These are phyloP conservation scores for Daldinia bambusicola DNA, from an alignment of 495 filamentous ascomycete genomes.

Conservation along the genomic window DNA sequence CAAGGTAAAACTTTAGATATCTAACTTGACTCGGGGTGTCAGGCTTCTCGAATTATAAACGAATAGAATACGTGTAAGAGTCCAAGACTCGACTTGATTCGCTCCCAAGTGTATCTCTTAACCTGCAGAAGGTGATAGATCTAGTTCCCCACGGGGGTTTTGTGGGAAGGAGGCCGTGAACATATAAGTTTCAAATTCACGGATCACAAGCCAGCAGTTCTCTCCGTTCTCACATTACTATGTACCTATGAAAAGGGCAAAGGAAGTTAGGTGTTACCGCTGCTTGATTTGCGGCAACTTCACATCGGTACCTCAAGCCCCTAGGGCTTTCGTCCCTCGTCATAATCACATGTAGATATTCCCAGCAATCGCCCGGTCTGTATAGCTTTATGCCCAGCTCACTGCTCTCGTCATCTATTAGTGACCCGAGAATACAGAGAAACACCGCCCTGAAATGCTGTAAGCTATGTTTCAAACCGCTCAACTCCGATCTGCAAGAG, in stretches of 20 bases:
- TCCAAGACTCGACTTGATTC: background rate
- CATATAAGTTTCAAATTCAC: background rate
- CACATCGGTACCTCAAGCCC: background rate
- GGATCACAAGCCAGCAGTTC: background rate
- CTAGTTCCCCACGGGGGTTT: background rate
- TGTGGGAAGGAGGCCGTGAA: background rate
- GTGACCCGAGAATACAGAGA: background rate
- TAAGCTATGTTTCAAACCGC: background rate
- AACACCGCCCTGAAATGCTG: background rate
- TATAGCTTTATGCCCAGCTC: background rate
- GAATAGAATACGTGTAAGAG: background rate
- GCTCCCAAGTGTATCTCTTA: background rate
- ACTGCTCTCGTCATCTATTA: background rate
- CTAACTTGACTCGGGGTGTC: background rate
- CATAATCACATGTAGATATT: background rate
- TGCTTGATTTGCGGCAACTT: background rate
- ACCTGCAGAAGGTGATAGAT: background rate
- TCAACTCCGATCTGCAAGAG: background rate
- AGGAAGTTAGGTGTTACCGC: slow-evolving; percentile 20
- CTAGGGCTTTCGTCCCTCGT: background rate
- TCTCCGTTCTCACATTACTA: background rate
- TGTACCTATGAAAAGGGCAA: background rate
- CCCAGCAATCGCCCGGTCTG: background rate
- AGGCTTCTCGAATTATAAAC: background rate
- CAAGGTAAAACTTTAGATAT: background rate